These are phyloP conservation scores for Chaetomium sp. DNA, from an alignment of 2,329 filamentous ascomycete genomes.

Conservation along the genomic window DNA sequence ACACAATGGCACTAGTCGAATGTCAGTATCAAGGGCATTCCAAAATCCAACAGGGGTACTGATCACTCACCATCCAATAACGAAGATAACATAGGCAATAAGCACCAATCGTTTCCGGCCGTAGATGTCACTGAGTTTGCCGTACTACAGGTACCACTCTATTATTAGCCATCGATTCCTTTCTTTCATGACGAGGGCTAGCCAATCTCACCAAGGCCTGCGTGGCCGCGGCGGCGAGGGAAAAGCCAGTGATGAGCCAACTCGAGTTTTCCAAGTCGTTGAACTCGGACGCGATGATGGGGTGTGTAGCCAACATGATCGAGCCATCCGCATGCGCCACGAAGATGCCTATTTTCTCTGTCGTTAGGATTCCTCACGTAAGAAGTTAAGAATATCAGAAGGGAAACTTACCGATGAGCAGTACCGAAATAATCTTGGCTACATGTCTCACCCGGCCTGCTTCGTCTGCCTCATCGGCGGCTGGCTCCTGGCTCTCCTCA, in stretches of 20 bases:
- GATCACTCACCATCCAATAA: conserved; percentile 38
- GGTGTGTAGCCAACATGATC: conserved; percentile 60
- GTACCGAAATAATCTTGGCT: conserved; percentile 19
- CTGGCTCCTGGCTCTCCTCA: conserved; percentile 12
- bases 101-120: conserved; percentile 47
- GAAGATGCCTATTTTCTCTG: conserved; percentile 46
- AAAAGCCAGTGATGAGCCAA: conserved; percentile 50
- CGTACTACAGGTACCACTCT: conserved; percentile 33
- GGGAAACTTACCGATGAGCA: conserved; percentile 17
- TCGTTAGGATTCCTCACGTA: neutral
- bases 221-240: conserved; percentile 43
- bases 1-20: conserved; percentile 28
- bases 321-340: conserved; percentile 59
- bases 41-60: neutral
- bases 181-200: neutral
- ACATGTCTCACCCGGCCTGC: conserved; percentile 9
- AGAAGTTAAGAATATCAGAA: neutral
- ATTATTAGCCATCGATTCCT: neutral
- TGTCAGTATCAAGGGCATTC: neutral
- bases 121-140: conserved; percentile 52
- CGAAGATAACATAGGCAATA: conserved; percentile 44
- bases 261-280: conserved; percentile 48
- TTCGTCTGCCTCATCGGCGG: conserved; percentile 1
- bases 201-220: conserved; percentile 40
- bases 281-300: conserved; percentile 56